These are phyloP conservation scores for Metschnikowia kunwiensis DNA, from an alignment of 805 yeast species.

Conservation along the genomic window DNA sequence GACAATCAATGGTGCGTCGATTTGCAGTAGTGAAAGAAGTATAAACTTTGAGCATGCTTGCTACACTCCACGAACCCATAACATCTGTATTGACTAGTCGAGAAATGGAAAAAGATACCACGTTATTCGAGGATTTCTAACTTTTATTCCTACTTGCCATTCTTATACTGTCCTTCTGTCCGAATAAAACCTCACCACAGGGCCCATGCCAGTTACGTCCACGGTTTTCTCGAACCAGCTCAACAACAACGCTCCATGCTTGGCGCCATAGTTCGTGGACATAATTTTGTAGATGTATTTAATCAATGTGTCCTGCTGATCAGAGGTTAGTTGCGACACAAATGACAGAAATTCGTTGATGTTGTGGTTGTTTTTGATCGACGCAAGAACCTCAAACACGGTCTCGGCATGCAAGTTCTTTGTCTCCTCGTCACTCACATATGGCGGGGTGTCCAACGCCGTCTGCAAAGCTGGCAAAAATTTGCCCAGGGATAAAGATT, in stretches of 20 bases:
- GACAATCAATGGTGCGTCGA: too few relatives aligned
- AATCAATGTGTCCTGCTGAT: constrained; percentile 72
- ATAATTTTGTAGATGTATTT: constrained; percentile 86
- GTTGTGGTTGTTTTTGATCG: constrained; percentile 53
- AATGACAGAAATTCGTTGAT: constrained; percentile 61
- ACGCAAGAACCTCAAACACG: constrained; percentile 65
- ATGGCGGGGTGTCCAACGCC: constrained; percentile 75
- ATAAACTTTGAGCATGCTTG: too few relatives aligned
- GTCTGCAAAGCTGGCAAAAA: constrained; percentile 60
- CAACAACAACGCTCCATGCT: constrained; percentile 80
- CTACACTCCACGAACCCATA: too few relatives aligned
- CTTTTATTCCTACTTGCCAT: not conserved
- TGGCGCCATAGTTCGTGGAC: constrained; percentile 73
- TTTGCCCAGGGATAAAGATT: constrained; percentile 67
- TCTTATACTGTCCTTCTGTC: constrained; percentile 77
- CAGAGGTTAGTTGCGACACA: constrained; percentile 55
- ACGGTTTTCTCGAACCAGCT: constrained; percentile 92
- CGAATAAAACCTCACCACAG: constrained; percentile 79
- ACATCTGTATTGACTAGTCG: too few relatives aligned
- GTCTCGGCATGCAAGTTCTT: constrained; percentile 44
- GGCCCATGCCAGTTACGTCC: constrained; percentile 81
- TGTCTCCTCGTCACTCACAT: constrained; percentile 62
- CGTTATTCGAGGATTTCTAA: too few relatives aligned
- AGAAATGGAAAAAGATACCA: too few relatives aligned
- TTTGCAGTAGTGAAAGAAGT: too few relatives aligned